Evolutionary conservation across 192 early-diverging fungal species (phyloP).

Genomic region (Linderina pennispora): DNA sequence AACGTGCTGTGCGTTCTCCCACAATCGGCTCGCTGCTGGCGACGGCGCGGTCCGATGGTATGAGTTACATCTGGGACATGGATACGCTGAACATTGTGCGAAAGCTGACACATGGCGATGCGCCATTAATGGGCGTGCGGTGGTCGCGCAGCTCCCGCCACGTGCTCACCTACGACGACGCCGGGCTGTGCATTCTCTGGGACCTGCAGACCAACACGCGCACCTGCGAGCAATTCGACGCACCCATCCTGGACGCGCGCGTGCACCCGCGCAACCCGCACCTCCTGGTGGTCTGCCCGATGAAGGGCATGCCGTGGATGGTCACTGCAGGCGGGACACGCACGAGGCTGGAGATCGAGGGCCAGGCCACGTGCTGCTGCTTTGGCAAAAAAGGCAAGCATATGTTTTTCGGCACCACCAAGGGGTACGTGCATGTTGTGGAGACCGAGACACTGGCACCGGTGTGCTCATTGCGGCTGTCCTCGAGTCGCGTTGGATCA

Average conservation of each 20-base stretch:
- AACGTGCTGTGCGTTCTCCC: slow-evolving; percentile 68
- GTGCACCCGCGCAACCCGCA: slow-evolving; percentile 67
- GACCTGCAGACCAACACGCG: slow-evolving; percentile 59
- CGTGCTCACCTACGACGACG: slow-evolving; percentile 71
- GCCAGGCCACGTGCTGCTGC: slow-evolving; percentile 41
- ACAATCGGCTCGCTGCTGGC: slow-evolving; percentile 75
- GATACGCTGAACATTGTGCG: slow-evolving; percentile 72
- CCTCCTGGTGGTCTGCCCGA: slow-evolving; percentile 25
- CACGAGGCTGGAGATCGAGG: slow-evolving; percentile 18
- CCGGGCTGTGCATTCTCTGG: slow-evolving; percentile 85
- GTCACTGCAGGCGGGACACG: slow-evolving; percentile 8
- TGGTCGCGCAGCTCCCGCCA: slow-evolving; percentile 79
- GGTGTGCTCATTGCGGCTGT: slow-evolving; percentile 29
- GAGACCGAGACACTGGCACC: slow-evolving; percentile 11
- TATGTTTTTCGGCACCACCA: slow-evolving; percentile 25
- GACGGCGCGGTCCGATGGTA: slow-evolving; percentile 72
- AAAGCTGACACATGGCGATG: slow-evolving; percentile 70
- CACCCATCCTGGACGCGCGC: slow-evolving; percentile 62
- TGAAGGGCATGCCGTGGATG: slow-evolving; percentile 32
- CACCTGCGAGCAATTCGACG: slow-evolving; percentile 60
- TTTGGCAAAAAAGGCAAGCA: slow-evolving; percentile 47
- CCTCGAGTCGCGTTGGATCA: slow-evolving; percentile 24
- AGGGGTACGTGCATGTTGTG: slow-evolving; percentile 37
- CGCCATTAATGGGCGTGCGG: slow-evolving; percentile 68
- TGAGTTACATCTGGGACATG: slow-evolving; percentile 81